phyloP scores from a whole-genome alignment of 768 basidiomycete species.

The Ramaria sp. region DNA sequence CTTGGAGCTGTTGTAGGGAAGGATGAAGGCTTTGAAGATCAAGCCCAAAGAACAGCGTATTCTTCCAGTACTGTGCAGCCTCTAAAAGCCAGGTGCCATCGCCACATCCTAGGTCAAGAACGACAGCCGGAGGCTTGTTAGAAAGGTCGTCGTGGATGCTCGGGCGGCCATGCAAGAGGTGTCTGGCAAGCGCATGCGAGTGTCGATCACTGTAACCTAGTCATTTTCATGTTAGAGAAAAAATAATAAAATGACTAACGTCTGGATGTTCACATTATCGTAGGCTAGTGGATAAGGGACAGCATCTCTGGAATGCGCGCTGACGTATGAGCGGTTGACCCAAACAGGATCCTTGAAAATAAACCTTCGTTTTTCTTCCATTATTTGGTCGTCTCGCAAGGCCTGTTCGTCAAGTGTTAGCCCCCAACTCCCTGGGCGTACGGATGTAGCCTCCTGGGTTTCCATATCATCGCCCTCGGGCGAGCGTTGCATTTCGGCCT shows the following conservation, averaged over 20 bases:
- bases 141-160: conserved; percentile 44
- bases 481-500: too few relatives aligned
- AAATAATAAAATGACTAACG: not conserved
- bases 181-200: conserved; percentile 36
- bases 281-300: conserved; percentile 5
- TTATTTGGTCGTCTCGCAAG: not conserved
- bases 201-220: conserved; percentile 43
- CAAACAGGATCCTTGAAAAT: not conserved
- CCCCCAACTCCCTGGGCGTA: not conserved
- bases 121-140: conserved; percentile 36
- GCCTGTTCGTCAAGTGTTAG: not conserved
- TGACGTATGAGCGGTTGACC: not conserved
- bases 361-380: not conserved
- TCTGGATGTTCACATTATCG: not conserved
- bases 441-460: not conserved
- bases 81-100: conserved; percentile 55
- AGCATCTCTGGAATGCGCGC: not conserved
- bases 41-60: conserved; percentile 48
- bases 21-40: conserved; percentile 42
- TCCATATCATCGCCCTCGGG: not conserved
- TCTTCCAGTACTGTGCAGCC: conserved; percentile 52
- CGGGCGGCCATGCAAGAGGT: conserved; percentile 45
- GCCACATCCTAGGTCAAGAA: conserved; percentile 73
- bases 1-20: conserved; percentile 10
- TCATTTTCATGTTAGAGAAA: not conserved